phyloP scores from a whole-genome alignment of 2,329 filamentous ascomycete genomes.

The Scleromitrula shiraiana region DNA sequence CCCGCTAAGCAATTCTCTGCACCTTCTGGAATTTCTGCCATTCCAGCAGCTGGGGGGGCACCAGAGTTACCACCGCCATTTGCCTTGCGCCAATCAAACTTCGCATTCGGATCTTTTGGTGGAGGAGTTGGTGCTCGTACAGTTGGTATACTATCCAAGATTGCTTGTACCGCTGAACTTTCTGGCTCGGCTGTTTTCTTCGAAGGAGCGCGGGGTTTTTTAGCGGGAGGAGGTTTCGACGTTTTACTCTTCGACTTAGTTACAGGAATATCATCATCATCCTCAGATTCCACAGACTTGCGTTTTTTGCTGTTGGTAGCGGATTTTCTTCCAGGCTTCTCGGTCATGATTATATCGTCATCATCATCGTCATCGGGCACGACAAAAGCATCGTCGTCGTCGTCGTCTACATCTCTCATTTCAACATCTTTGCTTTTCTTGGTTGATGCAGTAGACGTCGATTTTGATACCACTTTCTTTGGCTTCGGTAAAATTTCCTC shows the following conservation, averaged over 20 bases:
- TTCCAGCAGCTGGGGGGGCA: conserved; percentile 54
- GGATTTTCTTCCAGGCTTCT: conserved; percentile 21
- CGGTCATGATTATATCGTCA: conserved; percentile 33
- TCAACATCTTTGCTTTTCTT: conserved; percentile 39
- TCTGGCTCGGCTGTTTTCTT: conserved; percentile 62
- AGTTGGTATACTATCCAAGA: conserved; percentile 79
- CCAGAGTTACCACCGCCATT: conserved; percentile 52
- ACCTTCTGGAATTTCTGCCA: conserved; percentile 69
- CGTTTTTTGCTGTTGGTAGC: conserved; percentile 43
- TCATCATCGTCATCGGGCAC: conserved; percentile 37
- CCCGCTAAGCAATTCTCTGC: conserved; percentile 85
- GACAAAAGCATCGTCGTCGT: conserved; percentile 30
- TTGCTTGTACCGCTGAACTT: conserved; percentile 66
- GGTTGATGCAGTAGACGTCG: conserved; percentile 31
- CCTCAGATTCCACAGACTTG: conserved; percentile 50
- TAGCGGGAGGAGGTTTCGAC: conserved; percentile 27
- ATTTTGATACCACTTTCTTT: conserved; percentile 36
- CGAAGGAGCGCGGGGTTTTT: conserved; percentile 28
- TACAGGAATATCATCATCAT: conserved; percentile 45
- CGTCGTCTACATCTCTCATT: conserved; percentile 27
- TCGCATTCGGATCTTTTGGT: conserved; percentile 57
- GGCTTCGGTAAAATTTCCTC: conserved; percentile 57
- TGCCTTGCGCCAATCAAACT: conserved; percentile 71
- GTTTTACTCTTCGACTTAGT: conserved; percentile 43
- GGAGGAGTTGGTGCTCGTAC: conserved; percentile 80